Conservation (phyloP, 2,329 filamentous ascomycete species). For the Huntiella decipiens region DNA sequence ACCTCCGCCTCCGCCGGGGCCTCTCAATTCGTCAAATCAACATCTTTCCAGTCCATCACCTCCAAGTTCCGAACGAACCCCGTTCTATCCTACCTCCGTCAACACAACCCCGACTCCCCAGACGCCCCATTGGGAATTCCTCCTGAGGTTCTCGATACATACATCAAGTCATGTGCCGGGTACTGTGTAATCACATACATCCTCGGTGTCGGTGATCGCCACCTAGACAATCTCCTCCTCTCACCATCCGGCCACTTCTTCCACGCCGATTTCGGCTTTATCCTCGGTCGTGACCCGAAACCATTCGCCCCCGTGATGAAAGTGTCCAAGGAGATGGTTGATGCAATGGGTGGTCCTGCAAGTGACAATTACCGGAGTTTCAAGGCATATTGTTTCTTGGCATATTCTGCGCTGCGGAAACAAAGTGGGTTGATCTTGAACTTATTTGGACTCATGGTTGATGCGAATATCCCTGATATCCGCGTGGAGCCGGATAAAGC, state of each 20-base stretch:
- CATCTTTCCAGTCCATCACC: slow-evolving; percentile 64
- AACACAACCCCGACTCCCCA: slow-evolving; percentile 67
- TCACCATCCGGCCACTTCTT: slow-evolving; percentile 88
- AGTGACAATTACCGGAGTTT: slow-evolving; percentile 74
- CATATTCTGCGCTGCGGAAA: slow-evolving; percentile 80
- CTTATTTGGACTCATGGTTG: slow-evolving; percentile 88
- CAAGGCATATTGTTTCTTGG: slow-evolving; percentile 89
- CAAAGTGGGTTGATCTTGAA: slow-evolving; percentile 83
- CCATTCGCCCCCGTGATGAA: slow-evolving; percentile 96
- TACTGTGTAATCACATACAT: slow-evolving; percentile 99
- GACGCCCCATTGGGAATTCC: slow-evolving; percentile 66
- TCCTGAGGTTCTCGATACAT: slow-evolving; percentile 85
- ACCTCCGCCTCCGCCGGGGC: slow-evolving; percentile 79
- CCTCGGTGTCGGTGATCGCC: slow-evolving; percentile 84
- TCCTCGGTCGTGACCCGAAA: slow-evolving; percentile 89
- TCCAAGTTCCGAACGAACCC: slow-evolving; percentile 59
- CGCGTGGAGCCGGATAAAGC: slow-evolving; percentile 82
- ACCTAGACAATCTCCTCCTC: slow-evolving; percentile 86
- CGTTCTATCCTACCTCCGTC: slow-evolving; percentile 66
- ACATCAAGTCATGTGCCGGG: slow-evolving; percentile 85
- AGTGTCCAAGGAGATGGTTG: slow-evolving; percentile 92
- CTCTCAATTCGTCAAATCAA: slow-evolving; percentile 82
- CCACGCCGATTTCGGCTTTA: slow-evolving; percentile 96
- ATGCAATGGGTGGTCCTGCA: slow-evolving; percentile 79
- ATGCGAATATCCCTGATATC: slow-evolving; percentile 93